Conservation (phyloP, 495 filamentous ascomycete species). For the Lasiosphaeris hirsuta region DNA sequence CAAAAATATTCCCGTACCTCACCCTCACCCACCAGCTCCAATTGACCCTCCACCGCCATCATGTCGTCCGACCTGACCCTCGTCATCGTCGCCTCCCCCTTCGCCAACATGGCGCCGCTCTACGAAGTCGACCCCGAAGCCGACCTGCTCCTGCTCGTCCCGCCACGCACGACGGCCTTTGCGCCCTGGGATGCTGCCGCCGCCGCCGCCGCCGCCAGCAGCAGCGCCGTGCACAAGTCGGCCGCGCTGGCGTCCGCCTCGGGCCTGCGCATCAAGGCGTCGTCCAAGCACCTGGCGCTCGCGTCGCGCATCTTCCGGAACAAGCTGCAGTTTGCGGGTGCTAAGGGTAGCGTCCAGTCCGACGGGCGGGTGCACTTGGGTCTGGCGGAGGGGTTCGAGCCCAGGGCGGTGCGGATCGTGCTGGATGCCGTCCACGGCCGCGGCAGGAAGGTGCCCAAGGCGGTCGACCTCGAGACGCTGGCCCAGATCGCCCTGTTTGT, state of each 20-base stretch:
- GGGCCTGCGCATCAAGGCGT: conserved; percentile 42
- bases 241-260: conserved; percentile 7
- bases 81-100: conserved; percentile 24
- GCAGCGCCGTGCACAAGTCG: neutral
- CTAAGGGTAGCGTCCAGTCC: conserved; percentile 16
- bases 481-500: conserved; percentile 49
- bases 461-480: conserved; percentile 43
- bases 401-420: conserved; percentile 44
- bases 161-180: conserved; percentile 6
- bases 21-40: too few species aligned
- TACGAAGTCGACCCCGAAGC: conserved; percentile 34
- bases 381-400: conserved; percentile 34
- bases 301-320: conserved; percentile 47
- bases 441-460: conserved; percentile 37
- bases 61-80: too few species aligned
- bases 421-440: conserved; percentile 52
- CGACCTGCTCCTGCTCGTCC: conserved; percentile 29
- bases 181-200: conserved; percentile 15
- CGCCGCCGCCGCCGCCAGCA: neutral
- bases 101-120: conserved; percentile 25
- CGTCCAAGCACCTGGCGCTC: conserved; percentile 48
- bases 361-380: conserved; percentile 44
- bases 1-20: too few species aligned
- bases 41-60: too few species aligned
- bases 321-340: conserved; percentile 27